Base-by-base conservation (phyloP, 2,329 filamentous ascomycete species). In the Curvularia lunata region DNA sequence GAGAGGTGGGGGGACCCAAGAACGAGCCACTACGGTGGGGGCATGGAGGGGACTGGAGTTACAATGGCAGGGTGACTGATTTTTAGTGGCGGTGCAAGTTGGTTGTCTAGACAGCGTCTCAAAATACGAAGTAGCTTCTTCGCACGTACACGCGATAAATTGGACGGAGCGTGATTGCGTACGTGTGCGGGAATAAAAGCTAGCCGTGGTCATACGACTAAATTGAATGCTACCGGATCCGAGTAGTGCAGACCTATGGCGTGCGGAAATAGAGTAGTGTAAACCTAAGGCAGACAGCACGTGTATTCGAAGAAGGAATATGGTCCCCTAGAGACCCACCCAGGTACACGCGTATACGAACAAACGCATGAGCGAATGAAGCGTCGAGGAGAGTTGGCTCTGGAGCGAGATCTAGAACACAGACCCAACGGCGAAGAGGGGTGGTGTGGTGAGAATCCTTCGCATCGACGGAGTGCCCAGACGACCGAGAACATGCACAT, bases 1-100 rank as follows among this genome's bases (percentile, higher is more conserved):
- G 95, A 23, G 95, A 99, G 83, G 87, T 97, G 10, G 95, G 95
- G 5, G 95, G 95, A 1, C 95, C 95, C 5, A 99, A 98, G 87
- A 98, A 96, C 73, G 94, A 99, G 79, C 95, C 95, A 50, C 73
- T 98, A 74, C 82, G 93, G 68, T 97, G 94, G 94, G 92, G 92
- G 0, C 81, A 84, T 18, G 75, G 70, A 0, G 88, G 91, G 1
- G 88, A 91, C 75, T 99, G 93, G 90, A 97, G 92, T 76, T 99
- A 91, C 77, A 97, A 97, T 77, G 95, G 95, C 46, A 83, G 94
- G 63, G 93, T 96, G 53, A 98, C 94, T 23, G 95, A 99, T 78
- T 99, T 99, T 54, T 77, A 62, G 52, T 27, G 21, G 25, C 34
- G 18, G 47, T 30, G 21, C 37, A 38, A 21, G 18, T 37, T 43